These are phyloP conservation scores for Apiotrichum gamsii DNA, from an alignment of 1,284 basidiomycete genomes.

Conservation along the genomic window DNA sequence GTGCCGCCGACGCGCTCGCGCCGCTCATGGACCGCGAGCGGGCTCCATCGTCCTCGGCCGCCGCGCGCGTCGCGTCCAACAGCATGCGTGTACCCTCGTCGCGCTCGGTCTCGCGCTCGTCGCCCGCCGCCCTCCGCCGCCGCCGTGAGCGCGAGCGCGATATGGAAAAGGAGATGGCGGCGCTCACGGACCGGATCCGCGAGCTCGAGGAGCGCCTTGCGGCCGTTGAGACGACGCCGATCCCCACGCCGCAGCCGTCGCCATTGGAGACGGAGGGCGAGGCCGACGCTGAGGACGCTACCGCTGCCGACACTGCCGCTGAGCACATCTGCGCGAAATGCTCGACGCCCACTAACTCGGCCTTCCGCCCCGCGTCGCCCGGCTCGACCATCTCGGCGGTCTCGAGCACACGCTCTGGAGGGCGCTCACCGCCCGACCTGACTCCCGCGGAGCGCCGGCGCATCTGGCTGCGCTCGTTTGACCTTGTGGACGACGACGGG, in stretches of 20 bases:
- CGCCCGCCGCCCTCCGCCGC: not conserved
- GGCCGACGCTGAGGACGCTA: not conserved
- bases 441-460: not conserved
- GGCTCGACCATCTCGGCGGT: not conserved
- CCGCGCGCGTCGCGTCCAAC: not conserved
- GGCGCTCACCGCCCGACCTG: not conserved
- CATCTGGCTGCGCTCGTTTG: constrained; percentile 5
- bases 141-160: not conserved
- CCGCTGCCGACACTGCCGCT: not conserved
- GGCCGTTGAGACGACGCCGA: constrained; percentile 4
- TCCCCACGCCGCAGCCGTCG: not conserved
- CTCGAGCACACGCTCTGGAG: not conserved
- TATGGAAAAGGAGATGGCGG: constrained; percentile 7
- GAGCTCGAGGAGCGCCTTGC: constrained; percentile 15
- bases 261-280: not conserved
- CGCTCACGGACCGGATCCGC: constrained; percentile 11
- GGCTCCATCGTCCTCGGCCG: not conserved
- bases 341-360: not conserved
- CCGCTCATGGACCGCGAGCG: not conserved
- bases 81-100: not conserved
- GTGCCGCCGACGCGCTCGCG: not conserved
- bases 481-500: constrained; percentile 5
- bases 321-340: not conserved
- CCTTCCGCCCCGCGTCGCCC: not conserved
- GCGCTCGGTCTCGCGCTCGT: not conserved